A percentile compares a stretch with the other conserved stretches of the same genome.
Conservation (phyloP, 345 rosid species). For the Arabis alpina region DNA sequence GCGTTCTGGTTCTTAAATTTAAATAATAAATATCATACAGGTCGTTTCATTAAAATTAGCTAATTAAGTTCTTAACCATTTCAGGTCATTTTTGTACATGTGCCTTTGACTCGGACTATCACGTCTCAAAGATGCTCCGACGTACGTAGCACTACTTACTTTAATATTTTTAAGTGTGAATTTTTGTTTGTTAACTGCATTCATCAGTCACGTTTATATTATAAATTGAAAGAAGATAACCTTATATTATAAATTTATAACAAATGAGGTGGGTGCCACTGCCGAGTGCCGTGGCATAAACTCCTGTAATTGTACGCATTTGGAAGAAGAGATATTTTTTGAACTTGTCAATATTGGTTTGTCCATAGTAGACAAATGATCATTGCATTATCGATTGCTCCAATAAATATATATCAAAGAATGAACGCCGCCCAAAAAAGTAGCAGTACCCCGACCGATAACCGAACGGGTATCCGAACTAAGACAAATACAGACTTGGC, state of each 20-base stretch:
- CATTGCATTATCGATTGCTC: neutral
- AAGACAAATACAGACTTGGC: too few species aligned
- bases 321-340: neutral
- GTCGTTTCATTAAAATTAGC: neutral
- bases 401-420: neutral
- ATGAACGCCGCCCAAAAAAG: too few species aligned
- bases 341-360: conserved; percentile 27
- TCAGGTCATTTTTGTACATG: neutral
- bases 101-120: conserved; percentile 23
- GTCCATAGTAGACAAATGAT: neutral
- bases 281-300: too few species aligned
- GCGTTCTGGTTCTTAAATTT: too few species aligned
- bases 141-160: neutral
- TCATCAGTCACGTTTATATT: neutral
- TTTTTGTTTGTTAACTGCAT: too few species aligned
- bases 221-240: neutral
- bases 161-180: too few species aligned
- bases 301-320: neutral
- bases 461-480: too few species aligned
- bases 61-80: neutral
- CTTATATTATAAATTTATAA: neutral
- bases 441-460: too few species aligned
- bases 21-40: too few species aligned
- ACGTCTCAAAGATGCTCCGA: conserved; percentile 29
- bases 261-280: neutral